Conservation (phyloP, 2,329 filamentous ascomycete genomes). For the Hypoxylon sp. region DNA sequence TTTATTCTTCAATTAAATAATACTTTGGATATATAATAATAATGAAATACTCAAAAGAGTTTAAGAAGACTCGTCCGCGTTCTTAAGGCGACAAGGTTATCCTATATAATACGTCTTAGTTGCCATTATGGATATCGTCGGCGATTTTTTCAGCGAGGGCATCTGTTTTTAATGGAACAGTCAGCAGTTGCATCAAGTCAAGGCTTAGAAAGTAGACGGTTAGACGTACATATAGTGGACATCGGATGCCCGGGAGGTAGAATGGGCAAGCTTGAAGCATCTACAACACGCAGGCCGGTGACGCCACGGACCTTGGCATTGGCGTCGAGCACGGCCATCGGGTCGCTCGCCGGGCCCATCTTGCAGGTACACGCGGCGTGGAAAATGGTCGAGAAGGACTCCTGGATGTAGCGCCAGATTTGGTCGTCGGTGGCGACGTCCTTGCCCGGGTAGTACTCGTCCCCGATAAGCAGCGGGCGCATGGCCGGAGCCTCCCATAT, state of each 20-base stretch:
- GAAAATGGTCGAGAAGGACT: conserved; percentile 32
- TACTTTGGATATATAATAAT: too few species aligned
- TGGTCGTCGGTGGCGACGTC: conserved; percentile 31
- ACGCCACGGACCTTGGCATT: conserved; percentile 53
- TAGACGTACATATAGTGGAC: conserved; percentile 6
- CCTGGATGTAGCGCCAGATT: conserved; percentile 29
- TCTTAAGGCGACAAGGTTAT: too few species aligned
- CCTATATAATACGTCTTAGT: not conserved
- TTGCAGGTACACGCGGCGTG: conserved; percentile 43
- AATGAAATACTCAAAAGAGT: too few species aligned
- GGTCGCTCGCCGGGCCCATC: conserved; percentile 53
- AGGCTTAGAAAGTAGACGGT: too few species aligned
- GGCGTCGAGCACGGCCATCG: conserved; percentile 53
- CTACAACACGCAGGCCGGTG: conserved; percentile 52
- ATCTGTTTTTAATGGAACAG: not conserved
- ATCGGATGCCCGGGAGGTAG: conserved; percentile 42
- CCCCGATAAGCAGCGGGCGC: not conserved
- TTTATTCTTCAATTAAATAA: too few species aligned
- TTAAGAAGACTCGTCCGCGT: too few species aligned
- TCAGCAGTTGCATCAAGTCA: too few species aligned
- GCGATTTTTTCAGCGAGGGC: conserved; percentile 34
- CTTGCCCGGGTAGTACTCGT: conserved; percentile 24
- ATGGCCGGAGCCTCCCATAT: conserved; percentile 45
- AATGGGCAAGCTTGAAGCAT: conserved; percentile 51
- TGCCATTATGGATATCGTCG: conserved; percentile 21